phyloP scores from a whole-genome alignment of 495 filamentous ascomycete genomes.

The Bryoglossum gracile region DNA sequence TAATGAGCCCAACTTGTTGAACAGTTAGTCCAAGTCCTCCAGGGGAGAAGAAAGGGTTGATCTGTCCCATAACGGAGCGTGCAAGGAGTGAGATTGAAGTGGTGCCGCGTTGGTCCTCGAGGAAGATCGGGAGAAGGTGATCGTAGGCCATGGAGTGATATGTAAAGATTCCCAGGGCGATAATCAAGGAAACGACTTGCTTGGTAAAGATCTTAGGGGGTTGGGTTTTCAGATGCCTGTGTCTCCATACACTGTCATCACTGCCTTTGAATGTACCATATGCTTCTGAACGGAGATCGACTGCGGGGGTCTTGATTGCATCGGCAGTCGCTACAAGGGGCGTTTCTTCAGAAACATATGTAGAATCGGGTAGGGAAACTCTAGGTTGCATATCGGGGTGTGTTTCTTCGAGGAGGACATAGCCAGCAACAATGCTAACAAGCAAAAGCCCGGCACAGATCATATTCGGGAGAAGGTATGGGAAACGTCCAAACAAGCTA shows the following conservation, averaged over 20 bases:
- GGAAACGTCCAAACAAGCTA: conserved; percentile 74
- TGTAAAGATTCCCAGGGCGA: conserved; percentile 85
- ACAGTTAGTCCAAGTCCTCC: conserved; percentile 78
- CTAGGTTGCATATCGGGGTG: conserved; percentile 54
- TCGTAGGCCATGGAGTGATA: conserved; percentile 91
- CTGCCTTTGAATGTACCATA: conserved; percentile 28
- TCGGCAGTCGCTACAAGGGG: conserved; percentile 23
- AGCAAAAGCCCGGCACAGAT: conserved; percentile 75
- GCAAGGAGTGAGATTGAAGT: background rate
- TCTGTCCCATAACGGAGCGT: background rate
- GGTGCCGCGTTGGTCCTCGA: conserved; percentile 32
- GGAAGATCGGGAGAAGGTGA: conserved; percentile 85
- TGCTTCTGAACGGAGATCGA: conserved; percentile 64
- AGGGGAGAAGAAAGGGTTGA: conserved; percentile 43
- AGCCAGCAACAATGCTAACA: conserved; percentile 70
- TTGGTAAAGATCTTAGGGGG: conserved; percentile 58
- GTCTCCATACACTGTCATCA: conserved; percentile 15
- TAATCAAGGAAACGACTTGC: conserved; percentile 72
- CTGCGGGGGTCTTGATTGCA: conserved; percentile 53
- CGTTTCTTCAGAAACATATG: conserved; percentile 23
- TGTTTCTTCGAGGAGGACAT: conserved; percentile 91
- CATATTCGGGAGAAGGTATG: conserved; percentile 89
- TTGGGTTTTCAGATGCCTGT: conserved; percentile 19
- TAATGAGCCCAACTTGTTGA: conserved; percentile 75
- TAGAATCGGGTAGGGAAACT: conserved; percentile 18